phyloP scores from a whole-genome alignment of 2,329 filamentous ascomycete species.

The Colletotrichum phormii region DNA sequence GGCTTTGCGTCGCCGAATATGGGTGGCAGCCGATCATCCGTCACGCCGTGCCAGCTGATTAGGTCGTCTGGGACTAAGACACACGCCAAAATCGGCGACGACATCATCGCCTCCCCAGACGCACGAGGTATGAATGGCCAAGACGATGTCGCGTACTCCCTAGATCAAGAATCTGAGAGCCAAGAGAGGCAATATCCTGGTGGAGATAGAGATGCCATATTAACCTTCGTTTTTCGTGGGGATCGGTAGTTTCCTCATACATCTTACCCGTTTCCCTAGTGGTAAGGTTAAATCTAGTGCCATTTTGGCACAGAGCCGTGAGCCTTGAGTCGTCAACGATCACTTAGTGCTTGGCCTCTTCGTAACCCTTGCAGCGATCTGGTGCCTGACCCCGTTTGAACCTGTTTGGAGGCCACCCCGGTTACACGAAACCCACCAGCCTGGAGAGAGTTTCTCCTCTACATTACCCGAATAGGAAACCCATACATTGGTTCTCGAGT shows the following conservation, averaged over 20 bases:
- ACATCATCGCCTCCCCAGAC: background rate
- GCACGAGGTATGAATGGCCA: background rate
- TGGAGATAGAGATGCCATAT: background rate
- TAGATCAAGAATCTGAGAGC: background rate
- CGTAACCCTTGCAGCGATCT: conserved; percentile 31
- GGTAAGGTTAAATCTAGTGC: conserved; percentile 23
- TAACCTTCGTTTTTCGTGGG: background rate
- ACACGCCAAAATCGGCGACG: background rate
- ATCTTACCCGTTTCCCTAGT: background rate
- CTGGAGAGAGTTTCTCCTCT: conserved; percentile 27
- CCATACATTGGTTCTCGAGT: background rate
- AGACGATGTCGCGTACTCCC: conserved; percentile 3
- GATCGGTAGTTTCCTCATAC: background rate
- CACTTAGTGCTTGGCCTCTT: background rate
- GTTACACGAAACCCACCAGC: background rate
- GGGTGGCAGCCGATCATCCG: conserved; percentile 17
- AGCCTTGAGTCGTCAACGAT: conserved; percentile 6
- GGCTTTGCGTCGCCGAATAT: conserved; percentile 4
- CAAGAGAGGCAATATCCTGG: background rate
- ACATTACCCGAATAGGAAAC: conserved; percentile 17
- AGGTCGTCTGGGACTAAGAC: background rate
- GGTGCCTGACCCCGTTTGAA: conserved; percentile 12
- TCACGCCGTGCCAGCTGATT: background rate
- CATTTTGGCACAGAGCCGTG: conserved; percentile 6
- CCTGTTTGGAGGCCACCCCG: conserved; percentile 16